These are phyloP conservation scores for Colletotrichum sp. DNA, from an alignment of 2,329 filamentous ascomycete genomes.

Conservation along the genomic window DNA sequence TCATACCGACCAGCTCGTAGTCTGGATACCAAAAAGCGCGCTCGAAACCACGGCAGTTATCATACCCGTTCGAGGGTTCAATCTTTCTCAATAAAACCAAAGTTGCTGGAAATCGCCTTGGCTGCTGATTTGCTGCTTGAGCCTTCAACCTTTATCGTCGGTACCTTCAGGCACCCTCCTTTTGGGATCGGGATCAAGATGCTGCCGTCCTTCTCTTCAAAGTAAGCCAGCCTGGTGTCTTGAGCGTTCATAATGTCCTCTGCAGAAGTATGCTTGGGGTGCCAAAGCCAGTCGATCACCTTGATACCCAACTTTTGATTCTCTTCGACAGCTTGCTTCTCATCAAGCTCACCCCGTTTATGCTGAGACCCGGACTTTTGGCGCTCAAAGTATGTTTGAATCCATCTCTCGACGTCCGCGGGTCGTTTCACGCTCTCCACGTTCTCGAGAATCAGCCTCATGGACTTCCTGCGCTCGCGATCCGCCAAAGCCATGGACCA, in stretches of 20 bases:
- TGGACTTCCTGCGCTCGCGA: conserved; percentile 25
- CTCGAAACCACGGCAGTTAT: neutral
- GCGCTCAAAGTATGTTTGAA: neutral
- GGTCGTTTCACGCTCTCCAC: conserved; percentile 25
- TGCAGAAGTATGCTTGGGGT: neutral
- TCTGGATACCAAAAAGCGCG: neutral
- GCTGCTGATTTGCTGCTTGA: neutral
- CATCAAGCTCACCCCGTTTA: neutral
- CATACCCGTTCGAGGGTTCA: neutral
- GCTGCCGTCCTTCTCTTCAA: neutral
- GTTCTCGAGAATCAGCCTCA: conserved; percentile 45
- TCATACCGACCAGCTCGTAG: neutral
- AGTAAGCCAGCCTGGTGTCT: neutral
- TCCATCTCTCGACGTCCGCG: neutral
- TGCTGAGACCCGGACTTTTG: neutral
- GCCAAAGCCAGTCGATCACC: neutral
- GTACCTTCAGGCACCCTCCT: conserved; percentile 1
- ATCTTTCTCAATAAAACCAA: neutral
- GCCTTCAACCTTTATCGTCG: conserved; percentile 17
- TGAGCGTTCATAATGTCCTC: neutral
- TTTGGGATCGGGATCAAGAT: neutral
- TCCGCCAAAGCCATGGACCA: conserved; percentile 60
- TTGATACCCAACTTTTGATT: neutral
- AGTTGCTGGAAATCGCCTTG: neutral
- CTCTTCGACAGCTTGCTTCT: neutral